Evolutionary conservation across 805 yeast species (phyloP).

Genomic region (Teunomyces cretensis): DNA sequence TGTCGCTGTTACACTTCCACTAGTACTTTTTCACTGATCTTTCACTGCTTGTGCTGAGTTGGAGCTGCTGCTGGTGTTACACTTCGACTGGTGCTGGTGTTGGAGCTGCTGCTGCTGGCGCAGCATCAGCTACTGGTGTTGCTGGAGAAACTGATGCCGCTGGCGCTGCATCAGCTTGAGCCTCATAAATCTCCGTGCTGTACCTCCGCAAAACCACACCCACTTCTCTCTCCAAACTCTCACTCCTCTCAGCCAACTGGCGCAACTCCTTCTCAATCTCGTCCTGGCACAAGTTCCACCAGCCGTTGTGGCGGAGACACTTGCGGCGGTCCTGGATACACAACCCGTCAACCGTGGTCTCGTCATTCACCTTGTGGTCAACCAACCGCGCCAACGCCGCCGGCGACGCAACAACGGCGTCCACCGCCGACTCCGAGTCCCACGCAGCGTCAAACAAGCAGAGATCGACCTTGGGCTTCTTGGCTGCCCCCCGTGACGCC

Average conservation of each 20-base stretch:
- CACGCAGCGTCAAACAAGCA: slow-evolving; percentile 49
- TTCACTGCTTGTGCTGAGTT: too few species aligned
- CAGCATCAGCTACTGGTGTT: too few species aligned
- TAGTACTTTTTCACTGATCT: too few species aligned
- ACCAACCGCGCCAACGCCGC: slow-evolving; percentile 4
- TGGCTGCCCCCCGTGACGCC: slow-evolving; percentile 9
- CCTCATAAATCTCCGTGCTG: slow-evolving; percentile 32
- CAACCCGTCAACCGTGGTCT: slow-evolving; percentile 17
- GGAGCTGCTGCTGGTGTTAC: too few species aligned
- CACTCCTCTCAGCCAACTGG: slow-evolving; percentile 36
- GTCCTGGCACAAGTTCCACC: slow-evolving; percentile 43
- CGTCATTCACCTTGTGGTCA: slow-evolving; percentile 9
- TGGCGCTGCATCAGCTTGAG: too few species aligned
- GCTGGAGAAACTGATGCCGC: too few species aligned
- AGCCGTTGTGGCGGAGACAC: slow-evolving; percentile 55
- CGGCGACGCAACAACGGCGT: neutral
- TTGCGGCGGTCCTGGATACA: slow-evolving; percentile 57
- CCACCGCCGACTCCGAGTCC: neutral
- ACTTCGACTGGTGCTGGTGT: too few species aligned
- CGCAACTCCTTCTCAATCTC: slow-evolving; percentile 27
- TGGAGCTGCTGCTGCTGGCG: too few species aligned
- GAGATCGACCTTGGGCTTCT: slow-evolving; percentile 38
- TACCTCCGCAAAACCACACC: slow-evolving; percentile 33
- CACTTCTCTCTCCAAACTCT: slow-evolving; percentile 25
- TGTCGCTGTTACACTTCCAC: too few species aligned